These are phyloP conservation scores for Phaeosphaeriaceae sp. DNA, from an alignment of 2,329 filamentous ascomycete genomes.

Conservation along the genomic window DNA sequence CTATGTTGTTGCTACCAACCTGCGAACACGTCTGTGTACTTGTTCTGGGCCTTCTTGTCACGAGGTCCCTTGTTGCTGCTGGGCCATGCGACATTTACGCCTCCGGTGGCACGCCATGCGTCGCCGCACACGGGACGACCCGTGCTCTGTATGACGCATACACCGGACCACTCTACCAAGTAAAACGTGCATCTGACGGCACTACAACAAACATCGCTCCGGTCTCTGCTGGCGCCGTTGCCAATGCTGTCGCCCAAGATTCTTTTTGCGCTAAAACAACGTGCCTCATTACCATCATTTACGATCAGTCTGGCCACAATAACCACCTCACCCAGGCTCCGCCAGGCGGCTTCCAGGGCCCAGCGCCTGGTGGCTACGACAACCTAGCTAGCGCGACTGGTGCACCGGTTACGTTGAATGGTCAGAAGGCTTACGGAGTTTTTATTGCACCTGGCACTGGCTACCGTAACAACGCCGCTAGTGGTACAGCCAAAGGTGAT, in stretches of 20 bases:
- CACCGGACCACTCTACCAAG: slow-evolving; percentile 64
- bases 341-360: slow-evolving; percentile 61
- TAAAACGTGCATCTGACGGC: slow-evolving; percentile 62
- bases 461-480: slow-evolving; percentile 65
- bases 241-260: slow-evolving; percentile 67
- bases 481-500: slow-evolving; percentile 62
- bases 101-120: slow-evolving; percentile 64
- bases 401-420: slow-evolving; percentile 66
- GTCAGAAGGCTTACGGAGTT: slow-evolving; percentile 68
- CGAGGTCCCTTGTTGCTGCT: slow-evolving; percentile 42
- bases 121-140: slow-evolving; percentile 70
- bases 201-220: slow-evolving; percentile 58
- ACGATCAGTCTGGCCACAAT: slow-evolving; percentile 67
- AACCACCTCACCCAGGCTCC: slow-evolving; percentile 70
- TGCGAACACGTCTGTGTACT: not conserved
- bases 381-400: slow-evolving; percentile 65
- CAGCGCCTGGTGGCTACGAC: slow-evolving; percentile 63
- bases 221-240: slow-evolving; percentile 65
- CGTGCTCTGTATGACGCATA: slow-evolving; percentile 65
- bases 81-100: slow-evolving; percentile 69
- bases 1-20: not conserved
- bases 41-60: not conserved
- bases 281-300: slow-evolving; percentile 68
- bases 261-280: slow-evolving; percentile 66
- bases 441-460: slow-evolving; percentile 67